Conservation (phyloP, 345 rosid species). For the Cardamine chenopodiifolia region DNA sequence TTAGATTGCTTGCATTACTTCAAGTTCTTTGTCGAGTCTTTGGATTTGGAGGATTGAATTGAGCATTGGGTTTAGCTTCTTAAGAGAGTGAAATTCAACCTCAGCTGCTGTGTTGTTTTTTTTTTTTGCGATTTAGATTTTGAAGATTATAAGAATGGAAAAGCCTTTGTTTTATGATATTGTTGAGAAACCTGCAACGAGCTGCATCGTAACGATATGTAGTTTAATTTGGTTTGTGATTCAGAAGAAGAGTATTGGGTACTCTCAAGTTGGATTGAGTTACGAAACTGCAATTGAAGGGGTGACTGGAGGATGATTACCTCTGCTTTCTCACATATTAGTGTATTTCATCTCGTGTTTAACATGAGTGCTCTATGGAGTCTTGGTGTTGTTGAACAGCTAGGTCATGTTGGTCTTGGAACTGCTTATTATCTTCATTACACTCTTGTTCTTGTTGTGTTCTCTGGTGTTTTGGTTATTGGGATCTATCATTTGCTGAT, state of each 20-base stretch:
- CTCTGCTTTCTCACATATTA: constrained; percentile 93
- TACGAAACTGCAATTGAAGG: constrained; percentile 82
- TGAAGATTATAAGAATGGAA: constrained; percentile 58
- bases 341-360: constrained; percentile 88
- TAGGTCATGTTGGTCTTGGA: constrained; percentile 76
- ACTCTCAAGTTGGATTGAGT: constrained; percentile 89
- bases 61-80: constrained; percentile 4
- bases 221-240: constrained; percentile 79
- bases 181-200: constrained; percentile 85
- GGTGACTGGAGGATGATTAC: constrained; percentile 95
- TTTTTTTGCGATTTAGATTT: neutral
- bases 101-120: neutral
- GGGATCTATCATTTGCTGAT: constrained; percentile 82
- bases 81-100: neutral
- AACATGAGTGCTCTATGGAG: constrained; percentile 99
- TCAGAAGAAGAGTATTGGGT: constrained; percentile 89
- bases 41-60: constrained; percentile 9
- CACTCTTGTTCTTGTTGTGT: constrained; percentile 72
- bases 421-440: constrained; percentile 82
- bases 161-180: constrained; percentile 82
- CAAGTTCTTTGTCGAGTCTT: constrained; percentile 12
- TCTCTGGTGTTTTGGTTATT: constrained; percentile 78
- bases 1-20: constrained; percentile 20
- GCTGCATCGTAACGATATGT: constrained; percentile 71
- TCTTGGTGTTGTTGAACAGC: constrained; percentile 84